A percentile compares a stretch with the other conserved stretches of the same genome.
Conservation (phyloP, 2,329 filamentous ascomycete species). For the Davidsoniella virescens region DNA sequence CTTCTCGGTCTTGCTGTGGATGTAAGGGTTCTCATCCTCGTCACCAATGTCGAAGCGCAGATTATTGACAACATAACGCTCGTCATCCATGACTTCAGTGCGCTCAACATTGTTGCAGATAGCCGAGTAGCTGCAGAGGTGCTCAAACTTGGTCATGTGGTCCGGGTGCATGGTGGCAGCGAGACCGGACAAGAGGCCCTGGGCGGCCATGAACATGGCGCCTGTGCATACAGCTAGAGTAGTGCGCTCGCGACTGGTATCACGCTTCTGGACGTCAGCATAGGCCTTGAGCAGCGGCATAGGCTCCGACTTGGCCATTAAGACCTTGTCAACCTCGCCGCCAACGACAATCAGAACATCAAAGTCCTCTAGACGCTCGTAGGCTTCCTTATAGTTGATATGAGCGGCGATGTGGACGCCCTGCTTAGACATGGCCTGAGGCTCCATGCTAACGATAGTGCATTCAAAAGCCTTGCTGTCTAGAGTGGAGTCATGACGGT, state of each 20-base stretch:
- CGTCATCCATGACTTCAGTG: slow-evolving; percentile 67
- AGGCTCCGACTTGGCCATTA: slow-evolving; percentile 53
- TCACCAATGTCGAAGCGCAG: slow-evolving; percentile 72
- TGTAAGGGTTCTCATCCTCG: slow-evolving; percentile 69
- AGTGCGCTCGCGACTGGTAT: slow-evolving; percentile 65
- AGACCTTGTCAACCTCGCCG: slow-evolving; percentile 45
- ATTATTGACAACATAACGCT: slow-evolving; percentile 80
- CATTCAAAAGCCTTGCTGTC: slow-evolving; percentile 41
- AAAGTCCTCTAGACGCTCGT: slow-evolving; percentile 57
- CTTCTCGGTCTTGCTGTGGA: slow-evolving; percentile 48
- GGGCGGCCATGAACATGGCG: slow-evolving; percentile 57
- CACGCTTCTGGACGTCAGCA: slow-evolving; percentile 63
- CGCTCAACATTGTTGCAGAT: slow-evolving; percentile 55
- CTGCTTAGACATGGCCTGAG: slow-evolving; percentile 40
- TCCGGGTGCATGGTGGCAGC: slow-evolving; percentile 73
- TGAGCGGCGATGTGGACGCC: slow-evolving; percentile 58
- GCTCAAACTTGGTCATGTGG: slow-evolving; percentile 65
- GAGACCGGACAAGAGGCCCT: slow-evolving; percentile 62
- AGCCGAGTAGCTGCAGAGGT: slow-evolving; percentile 58
- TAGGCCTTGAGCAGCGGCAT: slow-evolving; percentile 59
- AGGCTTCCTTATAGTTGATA: slow-evolving; percentile 62
- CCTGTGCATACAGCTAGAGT: slow-evolving; percentile 68
- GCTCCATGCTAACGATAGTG: slow-evolving; percentile 36
- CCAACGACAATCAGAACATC: slow-evolving; percentile 68
- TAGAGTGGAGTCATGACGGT: slow-evolving; percentile 17